Evolutionary conservation across 805 yeast species (phyloP), one percentile per base, ranked within the genome.

Genomic region (Suhomyces sp.): DNA sequence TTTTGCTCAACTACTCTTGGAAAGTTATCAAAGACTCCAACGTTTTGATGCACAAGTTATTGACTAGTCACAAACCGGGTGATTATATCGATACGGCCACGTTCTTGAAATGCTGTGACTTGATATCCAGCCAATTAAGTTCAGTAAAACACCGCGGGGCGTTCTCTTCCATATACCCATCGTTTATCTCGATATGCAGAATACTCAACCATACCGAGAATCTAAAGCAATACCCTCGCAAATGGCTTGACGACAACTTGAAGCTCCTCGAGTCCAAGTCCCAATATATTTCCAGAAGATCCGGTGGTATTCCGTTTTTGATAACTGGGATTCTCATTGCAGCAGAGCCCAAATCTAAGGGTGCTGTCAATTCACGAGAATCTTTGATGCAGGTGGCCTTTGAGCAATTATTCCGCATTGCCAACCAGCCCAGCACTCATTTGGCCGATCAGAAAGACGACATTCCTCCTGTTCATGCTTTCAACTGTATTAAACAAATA

Each of bases 401-500:
- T 59, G 68, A 72, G 0, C 62, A 70, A 38, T 70, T 93, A 9
- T 56, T 83, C 12, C 64, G 63, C 12, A 80, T 91, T 31, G 91
- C 96, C 0, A 58, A 70, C 6, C 52, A 65, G 6, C 84, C 87
- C 0, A 73, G 80, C 4, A 68, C 66, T 12, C 74, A 72, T 27
- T 68, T 74, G 38, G 81, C 76, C 10, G 84, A 77, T 42, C 78
- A 76, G 29, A 85, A 80, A 52, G 77, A 83, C 56, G 96, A 89
- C 62, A 74, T 91, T 13, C 94, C 98, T 0, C 97, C 92, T 63
- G 97, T 93, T 0, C 96, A 93, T 70, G 97, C 97, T 0, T 84
- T 90, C 64, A 93, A 93, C 64, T 87, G 96, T 64, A 81, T 94
- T 52, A 84, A 82, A 57, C 86, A 86, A 2, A 75, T 93, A 1